Evolutionary conservation across 495 filamentous ascomycete species (phyloP), one percentile per base, ranked within the genome.

Genomic region (Penicillium fimorum): DNA sequence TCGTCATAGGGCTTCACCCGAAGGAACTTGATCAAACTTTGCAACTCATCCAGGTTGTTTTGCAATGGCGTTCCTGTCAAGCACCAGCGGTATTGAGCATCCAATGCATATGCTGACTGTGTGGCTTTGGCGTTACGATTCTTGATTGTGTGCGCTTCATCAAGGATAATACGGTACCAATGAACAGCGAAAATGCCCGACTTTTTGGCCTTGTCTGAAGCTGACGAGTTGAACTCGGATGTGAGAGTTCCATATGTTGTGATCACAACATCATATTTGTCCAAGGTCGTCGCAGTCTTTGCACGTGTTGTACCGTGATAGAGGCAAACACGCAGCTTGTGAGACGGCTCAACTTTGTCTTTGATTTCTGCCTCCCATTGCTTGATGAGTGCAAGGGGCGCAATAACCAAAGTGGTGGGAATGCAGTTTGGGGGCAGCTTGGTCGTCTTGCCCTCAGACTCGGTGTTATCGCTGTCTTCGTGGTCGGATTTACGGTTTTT

Each of bases 111-210:
- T 49, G 84, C 88, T 17, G 93, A 91, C 63, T 96, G 87, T 0
- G 94, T 94, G 10, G 87, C 86, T 73, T 98, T 98, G 15, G 94
- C 92, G 64, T 94, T 96, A 24, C 92, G 86, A 70, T 98, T 98
- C 73, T 97, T 97, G 79, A 98, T 97, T 0, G 89, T 95, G 71
- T 97, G 94, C 4, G 94, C 94, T 75, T 98, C 94, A 58, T 98
- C 94, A 15, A 97, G 81, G 48, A 98, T 93, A 56, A 97, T 84
- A 18, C 94, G 89, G 68, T 91, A 97, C 94, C 94, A 98, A 66
- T 92, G 84, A 8, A 96, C 75, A 45, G 89, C 90, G 64, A 97
- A 96, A 56, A 92, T 90, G 10, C 92, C 93, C 40, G 86, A 81
- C 60, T 92, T 87, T 18, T 85, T 74, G 40, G 70, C 76, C 57